Conservation (phyloP, 768 basidiomycete genomes). For the Goffeauzyma gilvescens region DNA sequence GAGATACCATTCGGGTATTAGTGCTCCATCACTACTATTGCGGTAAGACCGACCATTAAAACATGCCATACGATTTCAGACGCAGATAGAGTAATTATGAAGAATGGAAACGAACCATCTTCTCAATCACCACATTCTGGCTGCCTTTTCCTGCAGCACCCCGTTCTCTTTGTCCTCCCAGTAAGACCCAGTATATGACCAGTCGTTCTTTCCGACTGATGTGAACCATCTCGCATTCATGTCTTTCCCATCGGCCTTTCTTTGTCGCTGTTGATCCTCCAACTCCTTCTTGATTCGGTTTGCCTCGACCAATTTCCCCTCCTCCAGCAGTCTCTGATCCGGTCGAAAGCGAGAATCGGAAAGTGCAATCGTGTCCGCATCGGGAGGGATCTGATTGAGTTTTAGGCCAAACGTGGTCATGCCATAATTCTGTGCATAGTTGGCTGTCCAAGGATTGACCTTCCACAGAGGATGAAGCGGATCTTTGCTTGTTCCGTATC, state of each 20-base stretch:
- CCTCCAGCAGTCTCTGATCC: conserved; percentile 64
- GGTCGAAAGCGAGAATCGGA: conserved; percentile 69
- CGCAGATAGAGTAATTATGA: too few species aligned
- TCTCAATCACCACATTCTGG: too few species aligned
- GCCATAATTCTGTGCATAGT: conserved; percentile 55
- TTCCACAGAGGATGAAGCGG: conserved; percentile 51
- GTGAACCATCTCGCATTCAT: conserved; percentile 9
- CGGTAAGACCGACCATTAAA: too few species aligned
- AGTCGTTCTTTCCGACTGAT: conserved; percentile 4
- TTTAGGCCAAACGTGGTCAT: conserved; percentile 64
- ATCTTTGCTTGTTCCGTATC: conserved; percentile 44
- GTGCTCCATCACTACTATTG: too few species aligned
- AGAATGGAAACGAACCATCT: too few species aligned
- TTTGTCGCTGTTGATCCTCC: conserved; percentile 57
- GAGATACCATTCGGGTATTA: too few species aligned
- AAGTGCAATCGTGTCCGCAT: conserved; percentile 40
- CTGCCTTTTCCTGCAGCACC: not conserved
- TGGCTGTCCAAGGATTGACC: conserved; percentile 50
- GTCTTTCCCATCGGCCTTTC: conserved; percentile 46
- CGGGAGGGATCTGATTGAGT: conserved; percentile 57
- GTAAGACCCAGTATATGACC: conserved; percentile 7
- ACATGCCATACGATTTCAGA: too few species aligned
- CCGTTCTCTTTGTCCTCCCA: conserved; percentile 5
- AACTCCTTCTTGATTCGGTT: conserved; percentile 53
- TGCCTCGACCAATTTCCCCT: conserved; percentile 51